A percentile compares a stretch with the other conserved stretches of the same genome.
phyloP scores from a whole-genome alignment of 192 early-diverging fungal genomes.

The Polychytrium aggregatum region DNA sequence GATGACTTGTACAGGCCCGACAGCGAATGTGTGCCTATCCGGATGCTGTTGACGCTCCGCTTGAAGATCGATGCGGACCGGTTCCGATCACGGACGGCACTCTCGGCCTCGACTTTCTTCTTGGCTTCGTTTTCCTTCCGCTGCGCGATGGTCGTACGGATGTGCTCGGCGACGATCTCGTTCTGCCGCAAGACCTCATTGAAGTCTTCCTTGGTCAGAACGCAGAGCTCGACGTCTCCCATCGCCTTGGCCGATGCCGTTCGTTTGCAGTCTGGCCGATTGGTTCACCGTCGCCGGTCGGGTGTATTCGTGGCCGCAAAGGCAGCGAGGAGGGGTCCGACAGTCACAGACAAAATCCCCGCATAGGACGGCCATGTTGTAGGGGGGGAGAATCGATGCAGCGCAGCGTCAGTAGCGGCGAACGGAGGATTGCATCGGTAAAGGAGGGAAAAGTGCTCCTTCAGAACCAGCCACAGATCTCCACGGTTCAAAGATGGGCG shows the following conservation, averaged over 20 bases:
- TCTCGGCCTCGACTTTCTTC: constrained; percentile 4
- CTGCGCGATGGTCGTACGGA: constrained; percentile 13
- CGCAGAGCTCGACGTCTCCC: constrained; percentile 21
- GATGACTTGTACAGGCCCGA: too few relatives aligned
- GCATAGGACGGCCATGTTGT: constrained; percentile 15
- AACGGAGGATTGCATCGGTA: too few relatives aligned
- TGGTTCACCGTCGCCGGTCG: background rate
- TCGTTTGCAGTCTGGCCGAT: constrained; percentile 18
- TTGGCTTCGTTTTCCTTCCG: constrained; percentile 16
- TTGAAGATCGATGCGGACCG: too few relatives aligned
- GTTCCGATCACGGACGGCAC: too few relatives aligned
- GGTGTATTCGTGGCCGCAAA: background rate
- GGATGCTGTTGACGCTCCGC: too few relatives aligned
- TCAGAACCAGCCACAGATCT: too few relatives aligned
- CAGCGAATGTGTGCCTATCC: too few relatives aligned
- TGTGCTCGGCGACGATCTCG: constrained; percentile 14
- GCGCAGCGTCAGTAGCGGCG: too few relatives aligned
- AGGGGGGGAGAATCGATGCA: too few relatives aligned
- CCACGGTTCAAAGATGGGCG: too few relatives aligned
- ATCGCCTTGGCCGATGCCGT: constrained; percentile 15
- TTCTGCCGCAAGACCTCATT: constrained; percentile 12
- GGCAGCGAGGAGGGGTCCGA: background rate
- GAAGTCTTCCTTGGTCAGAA: constrained; percentile 18
- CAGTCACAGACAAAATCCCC: constrained; percentile 20
- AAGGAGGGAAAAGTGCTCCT: too few relatives aligned